Conservation (phyloP, 768 basidiomycete species). For the Boletus barrowsii region DNA sequence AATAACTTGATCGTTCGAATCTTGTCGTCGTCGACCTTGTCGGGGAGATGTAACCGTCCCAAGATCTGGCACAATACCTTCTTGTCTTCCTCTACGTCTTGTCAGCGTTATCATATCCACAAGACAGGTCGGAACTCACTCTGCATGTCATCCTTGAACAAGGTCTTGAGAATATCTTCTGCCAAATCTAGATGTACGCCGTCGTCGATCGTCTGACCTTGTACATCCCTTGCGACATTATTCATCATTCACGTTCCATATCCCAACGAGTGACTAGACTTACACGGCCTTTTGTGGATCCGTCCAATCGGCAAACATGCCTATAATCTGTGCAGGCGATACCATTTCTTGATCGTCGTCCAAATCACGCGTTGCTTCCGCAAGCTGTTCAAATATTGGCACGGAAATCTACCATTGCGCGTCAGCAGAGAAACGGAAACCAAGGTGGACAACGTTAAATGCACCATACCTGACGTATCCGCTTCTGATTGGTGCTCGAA, state of each 20-base stretch:
- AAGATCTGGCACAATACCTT: constrained; percentile 65
- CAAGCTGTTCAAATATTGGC: constrained; percentile 59
- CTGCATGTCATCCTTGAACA: constrained; percentile 47
- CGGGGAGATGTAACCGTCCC: constrained; percentile 63
- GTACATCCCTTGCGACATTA: constrained; percentile 31
- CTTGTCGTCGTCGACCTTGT: constrained; percentile 65
- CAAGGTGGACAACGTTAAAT: too few species aligned
- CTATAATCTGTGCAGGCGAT: constrained; percentile 64
- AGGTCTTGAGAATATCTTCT: constrained; percentile 44
- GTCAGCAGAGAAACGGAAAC: not conserved
- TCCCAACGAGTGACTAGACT: constrained; percentile 11
- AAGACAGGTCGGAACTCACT: constrained; percentile 41
- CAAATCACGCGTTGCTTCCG: constrained; percentile 54
- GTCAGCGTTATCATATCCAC: not conserved
- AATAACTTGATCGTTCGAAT: constrained; percentile 61
- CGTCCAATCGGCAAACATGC: constrained; percentile 87
- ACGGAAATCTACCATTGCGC: constrained; percentile 59
- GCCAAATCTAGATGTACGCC: constrained; percentile 56
- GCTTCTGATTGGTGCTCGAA: constrained; percentile 65
- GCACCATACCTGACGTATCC: constrained; percentile 51
- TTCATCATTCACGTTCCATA: not conserved
- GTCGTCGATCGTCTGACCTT: constrained; percentile 38
- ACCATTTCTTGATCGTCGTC: constrained; percentile 78
- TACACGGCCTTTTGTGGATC: constrained; percentile 71
- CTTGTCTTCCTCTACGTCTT: constrained; percentile 45